Percentiles rank a stretch among this genome's conserved stretches.
These are phyloP conservation scores for Nepenthes gracilis DNA, from an alignment of 148 eudicot species.

Conservation along the genomic window DNA sequence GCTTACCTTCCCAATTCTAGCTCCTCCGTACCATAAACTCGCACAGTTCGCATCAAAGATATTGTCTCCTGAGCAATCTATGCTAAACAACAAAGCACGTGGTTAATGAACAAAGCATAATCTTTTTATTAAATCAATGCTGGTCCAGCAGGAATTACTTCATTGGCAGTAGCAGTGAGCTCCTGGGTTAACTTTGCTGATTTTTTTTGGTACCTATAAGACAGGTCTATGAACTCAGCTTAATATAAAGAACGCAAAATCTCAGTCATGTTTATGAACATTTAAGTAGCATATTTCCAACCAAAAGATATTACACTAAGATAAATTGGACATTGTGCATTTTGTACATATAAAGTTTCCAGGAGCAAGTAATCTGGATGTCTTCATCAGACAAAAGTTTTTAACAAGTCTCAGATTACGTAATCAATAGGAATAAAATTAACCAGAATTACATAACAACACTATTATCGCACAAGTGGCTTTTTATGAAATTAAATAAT, in stretches of 20 bases:
- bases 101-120: neutral
- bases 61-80: conserved; percentile 98
- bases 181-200: conserved; percentile 87
- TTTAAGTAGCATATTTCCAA: no score
- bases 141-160: conserved; percentile 30
- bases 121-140: neutral
- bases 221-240: conserved; percentile 5
- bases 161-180: conserved; percentile 87
- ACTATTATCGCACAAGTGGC: no score
- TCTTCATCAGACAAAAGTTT: no score
- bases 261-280: no score
- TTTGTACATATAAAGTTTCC: no score
- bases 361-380: no score
- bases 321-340: no score
- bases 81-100: conserved; percentile 7
- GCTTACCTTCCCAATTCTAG: conserved; percentile 74
- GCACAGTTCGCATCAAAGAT: conserved; percentile 90
- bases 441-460: no score
- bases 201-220: conserved; percentile 89
- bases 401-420: no score
- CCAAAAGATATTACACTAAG: no score
- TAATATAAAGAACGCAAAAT: neutral
- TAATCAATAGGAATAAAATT: no score
- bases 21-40: conserved; percentile 94
- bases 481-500: no score